These are phyloP conservation scores for Helminthosporium solani DNA, from an alignment of 2,329 filamentous ascomycete genomes.

Conservation along the genomic window DNA sequence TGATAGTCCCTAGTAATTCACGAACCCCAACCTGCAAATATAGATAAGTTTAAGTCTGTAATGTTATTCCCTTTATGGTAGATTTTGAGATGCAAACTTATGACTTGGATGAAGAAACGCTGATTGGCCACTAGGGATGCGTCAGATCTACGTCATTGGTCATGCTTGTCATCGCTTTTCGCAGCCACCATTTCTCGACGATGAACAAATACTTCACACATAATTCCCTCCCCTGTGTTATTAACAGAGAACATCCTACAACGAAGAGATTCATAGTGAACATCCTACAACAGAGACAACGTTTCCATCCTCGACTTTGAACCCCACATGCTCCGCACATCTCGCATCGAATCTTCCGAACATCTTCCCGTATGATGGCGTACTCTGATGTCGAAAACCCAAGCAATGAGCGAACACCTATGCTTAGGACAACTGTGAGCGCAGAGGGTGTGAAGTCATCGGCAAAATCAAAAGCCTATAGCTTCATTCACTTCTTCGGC, in stretches of 20 bases:
- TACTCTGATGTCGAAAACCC: conserved; percentile 22
- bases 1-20: no score
- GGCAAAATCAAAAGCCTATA: conserved; percentile 9
- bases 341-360: conserved; percentile 4
- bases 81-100: background rate
- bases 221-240: background rate
- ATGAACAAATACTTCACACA: background rate
- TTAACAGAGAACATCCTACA: no score
- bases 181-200: background rate
- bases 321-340: conserved; percentile 1
- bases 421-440: conserved; percentile 17
- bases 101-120: background rate
- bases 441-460: conserved; percentile 4
- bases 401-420: conserved; percentile 22
- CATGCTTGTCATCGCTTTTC: background rate
- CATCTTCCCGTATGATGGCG: conserved; percentile 13
- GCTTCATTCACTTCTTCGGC: conserved; percentile 31
- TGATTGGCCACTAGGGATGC: conserved; percentile 3
- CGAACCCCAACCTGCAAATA: no score
- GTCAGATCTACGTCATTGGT: conserved; percentile 10
- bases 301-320: background rate
- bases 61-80: no score
- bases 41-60: no score
- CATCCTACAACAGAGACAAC: no score
- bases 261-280: no score